Evolutionary conservation across 2,329 filamentous ascomycete species (phyloP), one percentile per base, ranked within the genome.

Genomic region (Fusarium verrucosum): DNA sequence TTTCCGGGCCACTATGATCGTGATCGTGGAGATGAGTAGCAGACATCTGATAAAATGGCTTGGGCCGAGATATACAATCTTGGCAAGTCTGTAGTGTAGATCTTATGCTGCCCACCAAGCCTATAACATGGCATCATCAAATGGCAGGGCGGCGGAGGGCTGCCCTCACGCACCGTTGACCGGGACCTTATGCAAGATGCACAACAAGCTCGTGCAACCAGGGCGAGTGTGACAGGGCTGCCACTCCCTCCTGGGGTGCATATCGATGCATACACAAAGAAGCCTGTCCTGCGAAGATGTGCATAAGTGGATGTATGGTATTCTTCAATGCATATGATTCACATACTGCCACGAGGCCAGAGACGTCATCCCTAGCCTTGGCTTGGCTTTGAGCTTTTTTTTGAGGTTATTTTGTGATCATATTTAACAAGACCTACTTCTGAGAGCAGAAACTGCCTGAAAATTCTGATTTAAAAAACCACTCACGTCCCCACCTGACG

Each of bases 161-260:
- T 62, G 57, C 59, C 63, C 60, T 66, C 55, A 56, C 62, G 51
- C 65, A 67, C 64, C 65, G 66, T 71, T 70, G 41, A 42, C 53
- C 61, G 64, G 69, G 66, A 59, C 33, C 58, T 61, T 70, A 71
- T 71, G 66, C 69, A 71, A 62, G 65, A 62, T 68, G 66, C 62
- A 71, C 68, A 67, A 70, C 65, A 66, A 71, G 69, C 55, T 60
- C 57, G 46, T 60, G 58, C 63, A 47, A 68, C 60, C 49, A 63
- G 63, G 53, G 56, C 51, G 44, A 61, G 63, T 53, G 56, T 60
- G 56, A 65, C 58, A 69, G 66, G 58, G 57, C 53, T 58, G 59
- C 25, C 56, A 43, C 40, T 62, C 59, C 53, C 62, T 66, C 47
- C 36, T 50, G 47, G 55, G 57, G 61, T 69, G 56, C 67, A 66